Evolutionary conservation across 768 basidiomycete genomes (phyloP).

Genomic region (Auriscalpium microsporum): DNA sequence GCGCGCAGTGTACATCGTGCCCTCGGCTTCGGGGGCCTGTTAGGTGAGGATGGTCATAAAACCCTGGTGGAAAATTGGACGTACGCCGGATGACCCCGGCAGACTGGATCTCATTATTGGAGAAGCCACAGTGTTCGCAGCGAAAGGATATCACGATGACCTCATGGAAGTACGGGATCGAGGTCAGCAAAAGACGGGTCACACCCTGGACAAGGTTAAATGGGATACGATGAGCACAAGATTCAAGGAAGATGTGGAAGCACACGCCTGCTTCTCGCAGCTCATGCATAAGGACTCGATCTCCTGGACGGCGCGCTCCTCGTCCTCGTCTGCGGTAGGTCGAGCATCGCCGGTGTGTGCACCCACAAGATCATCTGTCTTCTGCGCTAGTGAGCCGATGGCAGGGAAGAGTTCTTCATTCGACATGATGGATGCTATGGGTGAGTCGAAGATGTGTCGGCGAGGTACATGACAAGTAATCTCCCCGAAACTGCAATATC

Average conservation of each 20-base stretch:
- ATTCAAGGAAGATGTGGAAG: neutral
- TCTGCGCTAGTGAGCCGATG: constrained; percentile 46
- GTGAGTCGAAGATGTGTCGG: neutral
- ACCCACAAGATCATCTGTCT: constrained; percentile 29
- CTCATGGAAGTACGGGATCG: constrained; percentile 92
- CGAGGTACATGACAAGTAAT: neutral
- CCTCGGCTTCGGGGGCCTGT: constrained; percentile 50
- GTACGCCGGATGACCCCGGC: constrained; percentile 80
- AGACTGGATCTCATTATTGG: constrained; percentile 92
- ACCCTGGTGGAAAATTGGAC: constrained; percentile 19
- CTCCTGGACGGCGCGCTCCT: constrained; percentile 68
- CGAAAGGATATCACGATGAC: constrained; percentile 95
- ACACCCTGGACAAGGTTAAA: constrained; percentile 50
- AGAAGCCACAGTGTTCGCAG: constrained; percentile 84
- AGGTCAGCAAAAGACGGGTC: constrained; percentile 83
- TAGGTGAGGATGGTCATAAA: neutral
- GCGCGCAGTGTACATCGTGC: constrained; percentile 71
- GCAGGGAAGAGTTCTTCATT: constrained; percentile 42
- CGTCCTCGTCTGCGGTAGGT: constrained; percentile 28
- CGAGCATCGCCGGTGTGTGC: neutral
- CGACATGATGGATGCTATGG: constrained; percentile 5
- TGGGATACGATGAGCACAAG: neutral
- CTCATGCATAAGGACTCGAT: constrained; percentile 92
- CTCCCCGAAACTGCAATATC: neutral
- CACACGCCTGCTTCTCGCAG: constrained; percentile 78